A percentile compares a stretch with the other conserved stretches of the same genome.
Conservation (phyloP, 768 basidiomycete species). For the Lactarius tabidus region DNA sequence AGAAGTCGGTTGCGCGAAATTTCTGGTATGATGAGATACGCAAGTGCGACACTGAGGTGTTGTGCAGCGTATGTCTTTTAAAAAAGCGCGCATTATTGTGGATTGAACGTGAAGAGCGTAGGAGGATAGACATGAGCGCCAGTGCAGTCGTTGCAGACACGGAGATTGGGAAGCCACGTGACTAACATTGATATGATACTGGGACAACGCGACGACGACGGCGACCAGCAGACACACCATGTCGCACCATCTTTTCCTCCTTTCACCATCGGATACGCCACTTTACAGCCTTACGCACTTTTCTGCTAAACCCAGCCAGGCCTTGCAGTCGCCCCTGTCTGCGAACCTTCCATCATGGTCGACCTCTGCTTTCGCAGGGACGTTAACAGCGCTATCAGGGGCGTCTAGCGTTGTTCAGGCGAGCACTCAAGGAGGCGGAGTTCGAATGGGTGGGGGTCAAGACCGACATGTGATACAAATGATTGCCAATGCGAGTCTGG, state of each 20-base stretch:
- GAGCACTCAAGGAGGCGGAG: slow-evolving; percentile 56
- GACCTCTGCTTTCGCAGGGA: slow-evolving; percentile 87
- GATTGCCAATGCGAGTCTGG: slow-evolving; percentile 96
- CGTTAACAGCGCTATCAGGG: slow-evolving; percentile 80
- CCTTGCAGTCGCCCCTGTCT: slow-evolving; percentile 61
- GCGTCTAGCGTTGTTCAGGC: slow-evolving; percentile 71
- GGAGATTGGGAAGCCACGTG: slow-evolving; percentile 7
- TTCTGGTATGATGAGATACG: slow-evolving; percentile 13
- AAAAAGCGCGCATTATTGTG: neutral
- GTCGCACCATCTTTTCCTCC: slow-evolving; percentile 83
- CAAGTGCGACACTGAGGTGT: neutral
- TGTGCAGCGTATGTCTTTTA: neutral
- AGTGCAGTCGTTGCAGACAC: neutral
- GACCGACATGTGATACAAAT: slow-evolving; percentile 96
- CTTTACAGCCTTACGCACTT: slow-evolving; percentile 80
- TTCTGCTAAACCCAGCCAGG: slow-evolving; percentile 66
- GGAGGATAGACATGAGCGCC: neutral
- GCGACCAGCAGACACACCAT: slow-evolving; percentile 36
- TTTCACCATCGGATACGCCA: slow-evolving; percentile 85
- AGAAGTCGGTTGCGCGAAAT: slow-evolving; percentile 22
- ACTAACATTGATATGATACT: neutral
- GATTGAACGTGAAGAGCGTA: neutral
- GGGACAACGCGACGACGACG: neutral
- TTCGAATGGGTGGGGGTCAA: slow-evolving; percentile 73
- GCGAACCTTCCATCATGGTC: slow-evolving; percentile 88